Base-by-base conservation (phyloP, 805 yeast species). In the Cyberlindnera bimundalis region DNA sequence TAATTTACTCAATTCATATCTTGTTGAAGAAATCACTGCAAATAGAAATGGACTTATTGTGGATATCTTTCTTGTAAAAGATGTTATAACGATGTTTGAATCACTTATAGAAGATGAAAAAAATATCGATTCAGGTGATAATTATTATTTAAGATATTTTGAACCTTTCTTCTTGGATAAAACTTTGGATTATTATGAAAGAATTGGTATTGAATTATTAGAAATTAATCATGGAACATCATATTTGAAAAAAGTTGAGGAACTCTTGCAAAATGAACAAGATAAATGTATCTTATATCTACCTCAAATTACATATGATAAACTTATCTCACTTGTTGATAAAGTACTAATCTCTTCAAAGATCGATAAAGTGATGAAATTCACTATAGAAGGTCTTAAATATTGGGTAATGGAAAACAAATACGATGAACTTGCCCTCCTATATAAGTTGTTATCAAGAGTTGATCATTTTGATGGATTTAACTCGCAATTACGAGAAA, bases 81-180 rank as follows among this genome's bases (percentile, higher is more conserved):
- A 81, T 23, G 60, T 78, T 9, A 71, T 87, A 13, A 69, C 68
- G 30, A 85, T 90, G 89, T 71, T 86, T 57, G 93, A 86, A 53
- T 64, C 81, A 6, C 62, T 86, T 26, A 61, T 70, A 5, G 83
- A 77, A 42, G 68, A 66, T 39, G 56, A 52, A n/a, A 51, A 56
- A 26, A 55, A 45, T 20, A 26, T 51, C 6, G 67, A 59, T n/a
- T 58, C 63, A 17, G 73, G 75, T 5, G 89, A 81, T 42, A 80
- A 75, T 40, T 82, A 78, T 48, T 88, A 84, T 54, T 65, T 70
- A 19, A 71, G 68, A 15, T 70, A 65, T 31, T 84, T 89, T 58
- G 96, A 87, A 51, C 89, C 87, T 0, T 62, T 58, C 36, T 71
- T 86, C 32, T 53, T 86, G 37, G 56, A 65, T 4, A 70, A 70